phyloP scores from a whole-genome alignment of 768 basidiomycete species.

The Mycena belliarum region DNA sequence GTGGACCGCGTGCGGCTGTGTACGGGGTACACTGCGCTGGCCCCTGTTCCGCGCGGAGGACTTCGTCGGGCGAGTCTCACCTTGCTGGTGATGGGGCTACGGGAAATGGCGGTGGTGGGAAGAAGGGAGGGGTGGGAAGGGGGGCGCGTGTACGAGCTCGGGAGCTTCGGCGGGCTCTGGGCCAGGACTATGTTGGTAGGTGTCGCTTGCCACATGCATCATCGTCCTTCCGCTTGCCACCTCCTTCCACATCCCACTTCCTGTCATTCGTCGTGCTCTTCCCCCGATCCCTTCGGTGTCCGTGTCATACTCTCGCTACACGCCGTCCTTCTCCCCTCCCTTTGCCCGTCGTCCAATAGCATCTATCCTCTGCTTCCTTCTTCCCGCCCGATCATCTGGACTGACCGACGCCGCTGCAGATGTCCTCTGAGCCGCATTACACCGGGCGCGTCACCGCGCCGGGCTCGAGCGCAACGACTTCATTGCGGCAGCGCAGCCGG shows the following conservation, averaged over 20 bases:
- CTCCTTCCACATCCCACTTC: too few relatives aligned
- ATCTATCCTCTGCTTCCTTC: too few relatives aligned
- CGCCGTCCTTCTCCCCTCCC: too few relatives aligned
- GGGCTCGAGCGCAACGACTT: conserved; percentile 25
- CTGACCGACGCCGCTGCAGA: conserved; percentile 23
- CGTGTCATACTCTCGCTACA: too few relatives aligned
- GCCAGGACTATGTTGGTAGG: conserved; percentile 44
- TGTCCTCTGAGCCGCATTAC: conserved; percentile 32
- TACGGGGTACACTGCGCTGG: background rate
- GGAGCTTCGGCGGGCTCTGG: conserved; percentile 48
- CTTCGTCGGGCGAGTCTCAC: too few relatives aligned
- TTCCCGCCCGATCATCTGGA: too few relatives aligned
- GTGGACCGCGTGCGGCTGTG: conserved; percentile 1
- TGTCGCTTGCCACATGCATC: background rate
- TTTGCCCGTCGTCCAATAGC: too few relatives aligned
- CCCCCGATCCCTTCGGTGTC: too few relatives aligned
- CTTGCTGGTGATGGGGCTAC: too few relatives aligned
- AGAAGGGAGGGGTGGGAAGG: background rate
- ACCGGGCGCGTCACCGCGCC: conserved; percentile 22
- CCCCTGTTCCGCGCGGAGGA: too few relatives aligned
- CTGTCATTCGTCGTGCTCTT: background rate
- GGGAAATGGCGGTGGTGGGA: background rate
- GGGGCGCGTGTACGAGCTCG: conserved; percentile 37
- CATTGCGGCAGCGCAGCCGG: conserved; percentile 35
- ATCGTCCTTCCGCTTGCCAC: too few relatives aligned